phyloP scores from a whole-genome alignment of 2,329 filamentous ascomycete species.

The Pseudopyricularia cyperi region DNA sequence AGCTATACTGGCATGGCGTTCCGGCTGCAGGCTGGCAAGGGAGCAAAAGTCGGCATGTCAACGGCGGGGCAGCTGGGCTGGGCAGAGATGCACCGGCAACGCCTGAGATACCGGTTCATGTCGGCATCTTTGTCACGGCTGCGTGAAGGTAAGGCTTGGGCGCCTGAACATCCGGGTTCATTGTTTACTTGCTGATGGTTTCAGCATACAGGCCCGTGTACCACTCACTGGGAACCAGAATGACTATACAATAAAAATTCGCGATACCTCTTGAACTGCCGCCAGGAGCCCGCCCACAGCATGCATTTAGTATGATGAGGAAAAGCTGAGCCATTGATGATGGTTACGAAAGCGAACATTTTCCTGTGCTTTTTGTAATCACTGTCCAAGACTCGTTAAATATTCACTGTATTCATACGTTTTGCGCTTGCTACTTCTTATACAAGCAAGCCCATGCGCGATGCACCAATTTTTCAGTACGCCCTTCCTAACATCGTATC shows the following conservation, averaged over 20 bases:
- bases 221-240: not conserved
- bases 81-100: not conserved
- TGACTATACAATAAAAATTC: not conserved
- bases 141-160: not conserved
- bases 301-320: too few species aligned
- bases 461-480: too few species aligned
- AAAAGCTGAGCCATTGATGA: too few species aligned
- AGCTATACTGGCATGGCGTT: not conserved
- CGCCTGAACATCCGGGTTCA: not conserved
- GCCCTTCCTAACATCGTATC: too few species aligned
- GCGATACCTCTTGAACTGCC: too few species aligned
- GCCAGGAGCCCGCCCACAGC: too few species aligned
- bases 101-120: not conserved
- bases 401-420: too few species aligned
- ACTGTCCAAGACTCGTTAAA: too few species aligned
- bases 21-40: not conserved
- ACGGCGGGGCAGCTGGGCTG: not conserved
- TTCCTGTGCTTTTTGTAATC: too few species aligned
- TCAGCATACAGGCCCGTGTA: not conserved
- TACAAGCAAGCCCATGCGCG: too few species aligned
- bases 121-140: constrained; percentile 4
- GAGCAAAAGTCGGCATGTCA: not conserved
- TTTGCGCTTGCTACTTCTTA: too few species aligned
- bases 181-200: not conserved
- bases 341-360: too few species aligned